phyloP scores from a whole-genome alignment of 345 rosid genomes.

The Linum trigynum region DNA sequence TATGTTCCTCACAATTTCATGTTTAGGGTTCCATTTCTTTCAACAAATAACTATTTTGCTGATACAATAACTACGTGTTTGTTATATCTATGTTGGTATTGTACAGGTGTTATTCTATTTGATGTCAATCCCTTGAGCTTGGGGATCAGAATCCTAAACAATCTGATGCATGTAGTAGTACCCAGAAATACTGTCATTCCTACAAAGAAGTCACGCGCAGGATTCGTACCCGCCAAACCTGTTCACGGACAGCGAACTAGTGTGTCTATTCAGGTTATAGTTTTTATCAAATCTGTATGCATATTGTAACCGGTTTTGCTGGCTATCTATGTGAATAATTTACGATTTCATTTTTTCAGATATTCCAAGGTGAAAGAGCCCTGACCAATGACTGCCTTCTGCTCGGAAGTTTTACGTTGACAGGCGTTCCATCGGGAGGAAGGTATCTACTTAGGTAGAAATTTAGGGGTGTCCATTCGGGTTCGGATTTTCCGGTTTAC shows the following conservation, averaged over 20 bases:
- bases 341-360: neutral
- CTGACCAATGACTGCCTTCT: neutral
- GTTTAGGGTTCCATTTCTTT: too few species aligned
- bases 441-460: neutral
- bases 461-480: too few species aligned
- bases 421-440: neutral
- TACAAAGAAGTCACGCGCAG: slow-evolving; percentile 11
- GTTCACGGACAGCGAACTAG: too few species aligned
- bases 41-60: too few species aligned
- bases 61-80: too few species aligned
- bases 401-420: neutral
- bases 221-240: too few species aligned
- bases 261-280: neutral
- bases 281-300: too few species aligned
- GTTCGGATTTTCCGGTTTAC: too few species aligned
- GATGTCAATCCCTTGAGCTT: neutral
- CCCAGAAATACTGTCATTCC: slow-evolving; percentile 21
- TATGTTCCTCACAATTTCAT: too few species aligned
- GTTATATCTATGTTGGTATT: too few species aligned
- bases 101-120: neutral
- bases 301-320: too few species aligned
- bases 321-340: too few species aligned
- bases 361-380: neutral
- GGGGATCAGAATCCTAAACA: slow-evolving; percentile 9
- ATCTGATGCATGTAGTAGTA: slow-evolving; percentile 6